Base-by-base conservation (phyloP, 805 yeast species). In the Jamesozyma jinghongensis region DNA sequence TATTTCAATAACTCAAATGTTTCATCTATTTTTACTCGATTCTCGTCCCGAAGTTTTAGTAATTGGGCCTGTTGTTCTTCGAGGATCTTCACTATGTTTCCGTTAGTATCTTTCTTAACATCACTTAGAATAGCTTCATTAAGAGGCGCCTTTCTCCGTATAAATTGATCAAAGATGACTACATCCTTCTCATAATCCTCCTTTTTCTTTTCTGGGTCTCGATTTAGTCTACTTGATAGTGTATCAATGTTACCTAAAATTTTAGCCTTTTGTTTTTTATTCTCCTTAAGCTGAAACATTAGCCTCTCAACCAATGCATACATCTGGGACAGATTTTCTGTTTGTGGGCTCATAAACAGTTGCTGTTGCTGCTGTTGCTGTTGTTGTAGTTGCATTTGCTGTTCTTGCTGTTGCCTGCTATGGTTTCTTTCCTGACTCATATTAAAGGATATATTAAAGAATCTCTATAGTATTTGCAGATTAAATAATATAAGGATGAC, bases 301-400 rank as follows among this genome's bases (percentile, higher is more conserved):
- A 56, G 45, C 25, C 37, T 41, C 8, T 50, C 45, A 7, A 52
- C 53, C 32, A 54, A 41, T n/a, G 40, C 37, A 36, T 56, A 54
- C 48, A 56, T 38, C 22, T 54, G 49, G 7, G 42, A 42, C 30
- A 56, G 40, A 32, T 54, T 54, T 34, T 56, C 61, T 4, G 57
- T 46, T 35, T 56, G 59, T 2, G 58, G 55, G 26, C 48, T 52
- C 54, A 55, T 49, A 30, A 50, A 54, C 13, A 54, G 33, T 37
- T 50, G 53, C 37, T 52, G 57, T 38, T 38, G 47, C 32, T 40
- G 47, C 17, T 39, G 38, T 26, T 35, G 40, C 28, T 35, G 42
- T 27, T 35, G 45, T n/a, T 30, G 34, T 13, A n/a, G n/a, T n/a
- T n/a, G n/a, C n/a, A n/a, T n/a, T n/a, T 40, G 42, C 19, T 38